Conservation (phyloP, 2,329 filamentous ascomycete genomes). For the Rutstroemia sydowiana region DNA sequence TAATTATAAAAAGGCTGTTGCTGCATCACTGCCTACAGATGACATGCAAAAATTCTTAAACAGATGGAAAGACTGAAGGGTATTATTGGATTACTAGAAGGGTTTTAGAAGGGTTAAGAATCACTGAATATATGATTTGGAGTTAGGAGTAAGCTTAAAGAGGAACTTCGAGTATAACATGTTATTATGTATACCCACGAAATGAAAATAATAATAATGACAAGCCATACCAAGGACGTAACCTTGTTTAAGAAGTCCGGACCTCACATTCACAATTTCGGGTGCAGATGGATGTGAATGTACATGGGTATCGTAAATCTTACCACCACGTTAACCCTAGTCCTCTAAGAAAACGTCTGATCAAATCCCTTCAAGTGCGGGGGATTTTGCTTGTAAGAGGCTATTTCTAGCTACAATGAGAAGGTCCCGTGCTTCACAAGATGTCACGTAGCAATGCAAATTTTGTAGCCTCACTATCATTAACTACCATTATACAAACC, state of each 20-base stretch:
- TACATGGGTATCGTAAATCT: background rate
- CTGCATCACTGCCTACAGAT: slow-evolving; percentile 27
- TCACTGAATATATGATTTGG: background rate
- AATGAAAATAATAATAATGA: slow-evolving; percentile 2
- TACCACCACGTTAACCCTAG: background rate
- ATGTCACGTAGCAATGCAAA: background rate
- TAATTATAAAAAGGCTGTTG: slow-evolving; percentile 23
- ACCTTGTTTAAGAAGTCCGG: background rate
- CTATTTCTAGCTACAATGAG: background rate
- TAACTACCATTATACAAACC: background rate
- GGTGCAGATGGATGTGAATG: background rate
- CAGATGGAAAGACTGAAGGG: slow-evolving; percentile 32
- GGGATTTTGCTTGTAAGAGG: background rate
- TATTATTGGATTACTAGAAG: background rate
- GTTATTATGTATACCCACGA: slow-evolving; percentile 5
- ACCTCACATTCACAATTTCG: too few relatives aligned
- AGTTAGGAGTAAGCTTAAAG: slow-evolving; percentile 8
- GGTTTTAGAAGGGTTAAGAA: background rate
- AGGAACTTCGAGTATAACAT: slow-evolving; percentile 3
- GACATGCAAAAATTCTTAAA: slow-evolving; percentile 32
- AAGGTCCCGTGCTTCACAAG: background rate
- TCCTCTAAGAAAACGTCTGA: background rate
- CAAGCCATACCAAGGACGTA: background rate
- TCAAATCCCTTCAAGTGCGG: background rate
- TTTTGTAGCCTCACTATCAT: background rate